Conservation (phyloP, 2,329 filamentous ascomycete genomes). For the Fusarium buxicola region DNA sequence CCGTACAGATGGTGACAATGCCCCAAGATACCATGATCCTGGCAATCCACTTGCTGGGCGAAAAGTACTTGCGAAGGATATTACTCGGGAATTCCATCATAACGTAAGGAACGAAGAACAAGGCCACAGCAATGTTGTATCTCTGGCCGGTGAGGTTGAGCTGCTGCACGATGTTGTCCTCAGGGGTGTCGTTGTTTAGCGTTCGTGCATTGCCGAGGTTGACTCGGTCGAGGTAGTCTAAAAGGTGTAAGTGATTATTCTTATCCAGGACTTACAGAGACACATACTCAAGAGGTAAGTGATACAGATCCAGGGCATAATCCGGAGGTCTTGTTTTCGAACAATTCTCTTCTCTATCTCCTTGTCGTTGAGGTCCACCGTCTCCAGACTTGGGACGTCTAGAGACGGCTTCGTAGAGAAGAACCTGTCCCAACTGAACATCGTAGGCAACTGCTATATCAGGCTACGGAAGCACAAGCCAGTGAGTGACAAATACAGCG, state of each 20-base stretch:
- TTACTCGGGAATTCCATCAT: slow-evolving; percentile 51
- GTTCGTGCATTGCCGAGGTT: slow-evolving; percentile 51
- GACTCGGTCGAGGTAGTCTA: slow-evolving; percentile 47
- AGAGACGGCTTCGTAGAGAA: slow-evolving; percentile 46
- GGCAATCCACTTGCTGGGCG: slow-evolving; percentile 50
- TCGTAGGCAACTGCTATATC: slow-evolving; percentile 7
- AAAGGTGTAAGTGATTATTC: background rate
- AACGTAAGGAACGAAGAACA: slow-evolving; percentile 49
- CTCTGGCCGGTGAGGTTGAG: slow-evolving; percentile 48
- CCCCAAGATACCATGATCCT: slow-evolving; percentile 61
- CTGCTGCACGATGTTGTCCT: slow-evolving; percentile 49
- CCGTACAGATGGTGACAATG: slow-evolving; percentile 61
- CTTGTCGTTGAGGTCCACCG: slow-evolving; percentile 50
- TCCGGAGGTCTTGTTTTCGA: slow-evolving; percentile 49
- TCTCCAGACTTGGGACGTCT: slow-evolving; percentile 50
- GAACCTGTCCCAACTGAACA: slow-evolving; percentile 38
- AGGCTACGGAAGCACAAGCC: background rate
- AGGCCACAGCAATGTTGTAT: slow-evolving; percentile 48
- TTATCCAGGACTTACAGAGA: too few relatives aligned
- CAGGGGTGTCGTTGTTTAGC: slow-evolving; percentile 50
- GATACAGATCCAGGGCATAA: slow-evolving; percentile 50
- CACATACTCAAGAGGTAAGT: slow-evolving; percentile 48
- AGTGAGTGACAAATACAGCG: background rate
- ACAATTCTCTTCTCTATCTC: slow-evolving; percentile 51
- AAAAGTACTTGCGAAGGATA: slow-evolving; percentile 51